Evolutionary conservation across 2,329 filamentous ascomycete species (phyloP).

Genomic region (Microascus cirrosus): DNA sequence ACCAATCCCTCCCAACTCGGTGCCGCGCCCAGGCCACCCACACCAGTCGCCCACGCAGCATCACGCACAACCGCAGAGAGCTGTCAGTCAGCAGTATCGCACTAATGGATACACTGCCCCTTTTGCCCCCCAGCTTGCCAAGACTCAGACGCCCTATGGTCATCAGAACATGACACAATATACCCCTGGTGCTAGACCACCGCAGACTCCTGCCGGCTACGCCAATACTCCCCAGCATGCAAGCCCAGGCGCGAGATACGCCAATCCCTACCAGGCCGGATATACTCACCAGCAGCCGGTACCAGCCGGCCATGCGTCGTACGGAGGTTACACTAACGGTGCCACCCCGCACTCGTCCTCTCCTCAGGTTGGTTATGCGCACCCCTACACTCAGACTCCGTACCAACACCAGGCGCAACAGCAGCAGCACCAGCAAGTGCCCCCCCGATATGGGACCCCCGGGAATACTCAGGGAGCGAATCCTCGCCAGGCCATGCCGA

Average conservation of each 20-base stretch:
- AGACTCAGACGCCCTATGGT: slow-evolving; percentile 39
- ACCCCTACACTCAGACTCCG: slow-evolving; percentile 11
- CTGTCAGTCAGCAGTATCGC: slow-evolving; percentile 32
- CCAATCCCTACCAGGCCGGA: slow-evolving; percentile 21
- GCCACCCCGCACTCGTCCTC: slow-evolving; percentile 28
- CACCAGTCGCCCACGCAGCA: slow-evolving; percentile 9
- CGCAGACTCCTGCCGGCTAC: slow-evolving; percentile 23
- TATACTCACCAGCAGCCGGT: slow-evolving; percentile 19
- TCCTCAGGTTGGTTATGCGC: slow-evolving; percentile 25
- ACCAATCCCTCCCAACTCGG: neutral
- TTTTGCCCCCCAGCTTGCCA: slow-evolving; percentile 38
- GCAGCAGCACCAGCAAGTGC: slow-evolving; percentile 10
- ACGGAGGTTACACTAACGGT: slow-evolving; percentile 30
- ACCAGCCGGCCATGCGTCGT: slow-evolving; percentile 13
- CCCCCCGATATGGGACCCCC: slow-evolving; percentile 6
- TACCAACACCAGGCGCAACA: slow-evolving; percentile 18
- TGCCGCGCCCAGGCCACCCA: slow-evolving; percentile 1
- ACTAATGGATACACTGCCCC: slow-evolving; percentile 31
- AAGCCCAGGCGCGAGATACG: slow-evolving; percentile 29
- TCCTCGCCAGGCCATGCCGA: slow-evolving; percentile 6
- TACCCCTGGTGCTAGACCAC: slow-evolving; percentile 32
- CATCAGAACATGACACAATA: slow-evolving; percentile 39
- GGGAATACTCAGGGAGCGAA: neutral
- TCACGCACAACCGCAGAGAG: slow-evolving; percentile 2
- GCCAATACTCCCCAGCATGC: slow-evolving; percentile 23